Evolutionary conservation across 2,329 filamentous ascomycete genomes (phyloP), one percentile per base, ranked within the genome.

Genomic region (Microascus cirrosus): DNA sequence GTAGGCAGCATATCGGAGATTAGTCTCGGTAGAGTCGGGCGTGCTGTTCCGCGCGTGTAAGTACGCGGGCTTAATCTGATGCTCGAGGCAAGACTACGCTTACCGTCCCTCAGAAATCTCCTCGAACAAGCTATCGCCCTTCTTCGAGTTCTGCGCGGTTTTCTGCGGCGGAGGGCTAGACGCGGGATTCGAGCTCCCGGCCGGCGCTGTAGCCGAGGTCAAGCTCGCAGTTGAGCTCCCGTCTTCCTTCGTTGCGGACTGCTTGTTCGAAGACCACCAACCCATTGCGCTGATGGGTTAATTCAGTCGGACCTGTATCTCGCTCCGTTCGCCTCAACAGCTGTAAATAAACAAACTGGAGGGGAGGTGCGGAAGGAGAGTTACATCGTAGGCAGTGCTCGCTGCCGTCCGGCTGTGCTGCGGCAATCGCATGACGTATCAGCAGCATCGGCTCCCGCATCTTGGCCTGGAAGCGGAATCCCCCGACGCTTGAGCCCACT

Each of bases 1-100:
- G 73, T 99, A 99, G 64, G 89, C 94, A 59, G 92, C 93, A 74
- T 97, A 99, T 67, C 94, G 88, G 66, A 95, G 76, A 64, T 84
- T 86, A 64, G 85, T 88, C 58, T 96, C 90, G 60, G 90, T 96
- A 5, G 90, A 89, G 65, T 95, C 87, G 59, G 85, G 80, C 15
- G 80, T 83, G 66, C 86, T 89, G 34, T 45, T 55, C 54, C 13
- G 22, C 35, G 11, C 50, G 42, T 24, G 55, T 56, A 51, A 56
- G 55, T 51, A 64, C 70, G 57, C 70, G 73, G 68, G 28, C 28
- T 32, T 32, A 20, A 39, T 35, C 22, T 15, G 10, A 25, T 1
- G 6, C 56, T 63, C 22, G 54, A 53, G 56, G 57, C 53, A 63
- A 59, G 60, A 59, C 35, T 28, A 53, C 53, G 81, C 86, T 62